Conservation (phyloP, 148 eudicot species). For the Euryodendron excelsum region DNA sequence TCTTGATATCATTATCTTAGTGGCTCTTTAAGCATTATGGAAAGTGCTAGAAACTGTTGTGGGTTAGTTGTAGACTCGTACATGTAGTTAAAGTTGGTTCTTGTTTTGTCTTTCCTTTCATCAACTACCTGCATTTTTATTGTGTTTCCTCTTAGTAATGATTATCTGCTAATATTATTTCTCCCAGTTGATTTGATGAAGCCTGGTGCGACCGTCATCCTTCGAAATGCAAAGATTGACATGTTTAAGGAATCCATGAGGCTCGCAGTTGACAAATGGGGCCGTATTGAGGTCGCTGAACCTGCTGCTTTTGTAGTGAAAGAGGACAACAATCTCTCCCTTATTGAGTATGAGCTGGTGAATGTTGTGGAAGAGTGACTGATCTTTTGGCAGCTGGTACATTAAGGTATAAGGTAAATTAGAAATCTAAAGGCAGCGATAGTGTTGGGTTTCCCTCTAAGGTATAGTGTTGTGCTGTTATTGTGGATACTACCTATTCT, state of each 20-base stretch:
- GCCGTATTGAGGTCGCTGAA: constrained; percentile 44
- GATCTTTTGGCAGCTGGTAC: neutral
- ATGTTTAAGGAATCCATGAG: constrained; percentile 51
- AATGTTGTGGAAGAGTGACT: constrained; percentile 29
- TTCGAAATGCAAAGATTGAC: constrained; percentile 44
- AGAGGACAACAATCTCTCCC: constrained; percentile 42
- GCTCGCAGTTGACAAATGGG: constrained; percentile 50
- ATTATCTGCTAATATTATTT: neutral
- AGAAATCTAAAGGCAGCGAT: neutral
- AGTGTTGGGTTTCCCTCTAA: neutral
- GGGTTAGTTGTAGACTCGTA: neutral
- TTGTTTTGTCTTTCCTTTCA: neutral
- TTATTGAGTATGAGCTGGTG: constrained; percentile 47
- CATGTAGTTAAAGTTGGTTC: neutral
- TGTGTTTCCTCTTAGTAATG: neutral
- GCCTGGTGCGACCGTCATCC: constrained; percentile 36
- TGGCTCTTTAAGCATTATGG: neutral
- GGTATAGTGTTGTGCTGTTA: neutral
- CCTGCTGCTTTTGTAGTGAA: constrained; percentile 37
- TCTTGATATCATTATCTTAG: neutral
- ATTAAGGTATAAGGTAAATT: neutral
- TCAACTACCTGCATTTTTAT: neutral
- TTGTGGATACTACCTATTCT: too few species aligned
- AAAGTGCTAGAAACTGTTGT: neutral
- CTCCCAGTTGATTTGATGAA: constrained; percentile 46